Evolutionary conservation across 176 grass and related monocot species (phyloP).

Genomic region (Avena sativa): DNA sequence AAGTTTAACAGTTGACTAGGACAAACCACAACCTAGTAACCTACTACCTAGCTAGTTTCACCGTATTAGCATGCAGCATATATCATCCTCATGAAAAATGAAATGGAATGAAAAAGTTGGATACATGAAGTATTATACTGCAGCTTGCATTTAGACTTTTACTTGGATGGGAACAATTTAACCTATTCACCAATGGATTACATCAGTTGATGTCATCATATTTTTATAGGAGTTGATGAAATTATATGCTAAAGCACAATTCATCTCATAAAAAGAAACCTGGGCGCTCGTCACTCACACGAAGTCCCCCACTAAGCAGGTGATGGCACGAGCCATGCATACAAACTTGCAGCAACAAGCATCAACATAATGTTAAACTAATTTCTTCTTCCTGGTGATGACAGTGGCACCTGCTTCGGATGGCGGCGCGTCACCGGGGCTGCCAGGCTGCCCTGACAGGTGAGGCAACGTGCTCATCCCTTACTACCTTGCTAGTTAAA

Average conservation of each 20-base stretch:
- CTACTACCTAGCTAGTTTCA: not conserved
- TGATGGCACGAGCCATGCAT: constrained; percentile 5
- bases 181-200: not conserved
- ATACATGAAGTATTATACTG: not conserved
- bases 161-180: not conserved
- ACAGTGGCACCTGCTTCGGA: not conserved
- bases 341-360: not conserved
- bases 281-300: not conserved
- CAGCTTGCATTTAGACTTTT: not conserved
- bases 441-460: not conserved
- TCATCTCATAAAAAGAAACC: not conserved
- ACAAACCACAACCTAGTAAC: constrained; percentile 1
- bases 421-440: not conserved
- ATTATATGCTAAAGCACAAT: not conserved
- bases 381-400: not conserved
- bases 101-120: not conserved
- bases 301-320: not conserved
- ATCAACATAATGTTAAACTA: constrained; percentile 11
- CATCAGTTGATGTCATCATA: not conserved
- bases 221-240: not conserved
- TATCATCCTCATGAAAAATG: not conserved
- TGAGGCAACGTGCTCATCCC: not conserved
- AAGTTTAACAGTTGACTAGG: not conserved
- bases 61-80: not conserved
- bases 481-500: not conserved